Base-by-base conservation (phyloP, 352 stramenopile genomes). In the Phytophthora aleatoria region DNA sequence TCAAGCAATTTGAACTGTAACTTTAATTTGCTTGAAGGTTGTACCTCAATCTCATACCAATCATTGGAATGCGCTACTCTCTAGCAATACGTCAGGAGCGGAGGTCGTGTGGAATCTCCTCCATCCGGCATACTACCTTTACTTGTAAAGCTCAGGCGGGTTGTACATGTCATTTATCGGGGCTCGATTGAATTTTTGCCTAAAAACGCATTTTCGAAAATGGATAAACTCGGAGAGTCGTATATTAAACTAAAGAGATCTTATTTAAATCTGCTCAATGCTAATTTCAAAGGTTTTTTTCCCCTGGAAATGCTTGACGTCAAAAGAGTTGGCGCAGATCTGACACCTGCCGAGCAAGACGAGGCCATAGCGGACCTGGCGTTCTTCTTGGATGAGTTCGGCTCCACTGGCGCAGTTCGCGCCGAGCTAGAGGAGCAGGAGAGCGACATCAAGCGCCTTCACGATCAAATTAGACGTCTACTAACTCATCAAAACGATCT, bases 331-430 rank as follows among this genome's bases (percentile, higher is more conserved):
- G 43, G 54, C 8, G 7, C 31, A 7, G 31, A 53, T 16, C 13
- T 64, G 39, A 51, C 47, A 12, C 47, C 47, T 16, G 47, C 13
- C 6, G 16, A 53, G 20, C 54, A 45, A 43, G 50, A 66, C 16
- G 41, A 53, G 49, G 53, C 43, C 27, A 38, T 60, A 24, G 9
- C 20, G 5, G 48, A 65, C 15, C 4, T 65, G 49, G 11, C 16
- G 30, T 60, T 66, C 51, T 67, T 67, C 44, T 7, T 67, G 35
- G 43, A 60, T 20, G 20, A 31, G 11, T 67, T 57, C 33, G 60
- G 51, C n/a, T 67, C 60, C 51, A 61, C 60, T 26, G 7, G 35
- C 1, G 56, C 56, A 16, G 56, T 57, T 16, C 56, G 47, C 7
- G 8, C 7, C 6, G 27, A 50, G 27, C 15, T 64, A 13, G 26